Evolutionary conservation across 177 flowering plant genomes (phyloP).

Genomic region (Telopea speciosissima): DNA sequence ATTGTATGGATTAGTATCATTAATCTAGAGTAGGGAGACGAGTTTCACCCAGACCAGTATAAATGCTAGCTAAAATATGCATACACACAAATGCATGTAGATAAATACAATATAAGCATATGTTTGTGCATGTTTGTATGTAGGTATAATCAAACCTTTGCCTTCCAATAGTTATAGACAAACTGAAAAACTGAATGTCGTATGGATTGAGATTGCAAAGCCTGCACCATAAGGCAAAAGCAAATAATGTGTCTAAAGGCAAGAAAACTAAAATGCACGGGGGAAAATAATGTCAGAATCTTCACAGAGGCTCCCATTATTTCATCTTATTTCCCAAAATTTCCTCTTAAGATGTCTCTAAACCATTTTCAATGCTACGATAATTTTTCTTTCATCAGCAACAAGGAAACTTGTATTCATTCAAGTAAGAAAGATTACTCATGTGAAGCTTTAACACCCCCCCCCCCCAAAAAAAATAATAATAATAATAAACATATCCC

Average conservation of each 20-base stretch:
- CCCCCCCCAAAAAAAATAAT: too few relatives aligned
- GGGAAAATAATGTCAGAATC: neutral
- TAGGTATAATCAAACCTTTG: constrained; percentile 47
- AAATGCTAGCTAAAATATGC: constrained; percentile 7
- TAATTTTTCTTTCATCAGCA: too few relatives aligned
- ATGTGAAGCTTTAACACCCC: too few relatives aligned
- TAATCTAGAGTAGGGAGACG: constrained; percentile 16
- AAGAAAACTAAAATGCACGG: neutral
- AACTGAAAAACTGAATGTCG: constrained; percentile 60
- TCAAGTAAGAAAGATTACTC: too few relatives aligned
- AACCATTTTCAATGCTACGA: neutral
- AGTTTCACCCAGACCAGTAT: neutral
- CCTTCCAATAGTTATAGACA: constrained; percentile 80
- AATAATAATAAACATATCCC: too few relatives aligned
- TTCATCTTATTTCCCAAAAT: neutral
- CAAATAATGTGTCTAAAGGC: neutral
- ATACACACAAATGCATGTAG: too few relatives aligned
- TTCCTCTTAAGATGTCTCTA: neutral
- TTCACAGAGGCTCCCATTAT: too few relatives aligned
- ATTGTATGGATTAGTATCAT: constrained; percentile 97
- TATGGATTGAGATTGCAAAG: constrained; percentile 56
- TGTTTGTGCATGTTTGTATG: too few relatives aligned
- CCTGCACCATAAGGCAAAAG: constrained; percentile 37
- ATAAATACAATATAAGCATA: too few relatives aligned
- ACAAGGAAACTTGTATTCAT: too few relatives aligned